phyloP scores from a whole-genome alignment of 345 rosid species.

The Noccaea caerulescens region DNA sequence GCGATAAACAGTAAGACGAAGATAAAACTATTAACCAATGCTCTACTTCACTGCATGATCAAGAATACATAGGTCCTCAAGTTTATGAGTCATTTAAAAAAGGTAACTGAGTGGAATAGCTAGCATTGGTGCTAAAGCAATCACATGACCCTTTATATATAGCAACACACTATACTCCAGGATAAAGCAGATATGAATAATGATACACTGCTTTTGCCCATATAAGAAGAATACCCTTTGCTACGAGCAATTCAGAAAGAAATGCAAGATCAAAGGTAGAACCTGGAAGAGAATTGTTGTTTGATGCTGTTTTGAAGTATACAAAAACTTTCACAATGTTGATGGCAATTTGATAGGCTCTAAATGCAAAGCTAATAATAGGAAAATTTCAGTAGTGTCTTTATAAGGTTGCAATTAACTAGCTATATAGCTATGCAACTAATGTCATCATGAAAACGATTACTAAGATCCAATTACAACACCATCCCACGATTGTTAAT shows the following conservation, averaged over 20 bases:
- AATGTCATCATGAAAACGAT: neutral
- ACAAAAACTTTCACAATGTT: neutral
- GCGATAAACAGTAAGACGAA: constrained; percentile 56
- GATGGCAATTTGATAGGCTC: neutral
- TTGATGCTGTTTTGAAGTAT: neutral
- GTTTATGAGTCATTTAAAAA: constrained; percentile 6
- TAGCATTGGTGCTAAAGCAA: constrained; percentile 2
- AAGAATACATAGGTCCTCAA: constrained; percentile 19
- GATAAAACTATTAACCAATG: constrained; percentile 44
- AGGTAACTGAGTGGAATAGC: constrained; percentile 16
- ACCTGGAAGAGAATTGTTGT: constrained; percentile 7
- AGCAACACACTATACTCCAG: neutral
- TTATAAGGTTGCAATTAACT: constrained; percentile 1
- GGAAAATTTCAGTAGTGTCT: neutral
- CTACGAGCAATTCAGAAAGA: constrained; percentile 1
- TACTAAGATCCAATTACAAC: neutral
- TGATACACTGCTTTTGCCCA: neutral
- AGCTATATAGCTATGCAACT: neutral
- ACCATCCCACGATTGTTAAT: neutral
- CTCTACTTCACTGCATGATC: constrained; percentile 21
- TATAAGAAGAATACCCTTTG: neutral
- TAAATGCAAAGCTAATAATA: neutral
- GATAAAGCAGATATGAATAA: neutral
- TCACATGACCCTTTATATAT: constrained; percentile 5
- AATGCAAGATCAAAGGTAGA: neutral